Base-by-base conservation (phyloP, 2,329 filamentous ascomycete genomes). In the Colletotrichum lindemuthianum region DNA sequence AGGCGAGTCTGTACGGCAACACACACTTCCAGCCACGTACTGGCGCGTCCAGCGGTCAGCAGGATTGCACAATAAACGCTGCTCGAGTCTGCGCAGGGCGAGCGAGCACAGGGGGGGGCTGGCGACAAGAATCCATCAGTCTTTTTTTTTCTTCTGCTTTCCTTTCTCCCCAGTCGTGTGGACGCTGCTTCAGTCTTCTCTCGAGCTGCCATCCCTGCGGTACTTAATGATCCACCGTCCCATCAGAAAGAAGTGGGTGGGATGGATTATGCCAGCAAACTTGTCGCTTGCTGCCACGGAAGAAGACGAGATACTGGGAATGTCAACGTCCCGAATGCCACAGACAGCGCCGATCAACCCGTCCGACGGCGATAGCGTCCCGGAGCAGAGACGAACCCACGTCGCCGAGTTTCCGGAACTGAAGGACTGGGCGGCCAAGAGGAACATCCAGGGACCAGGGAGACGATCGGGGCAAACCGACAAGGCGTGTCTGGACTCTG, bases 141-240 rank as follows among this genome's bases (percentile, higher is more conserved):
- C 13, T 16, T 54, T 51, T 40, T 53, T 24, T 33, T n/a, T 43
- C 9, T 37, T 34, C 34, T 45, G 9, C 6, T 44, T 33, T 13
- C 47, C 32, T n/a, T 15, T 34, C 37, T 49, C 49, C 33, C 13
- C 16, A 39, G 36, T 34, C 15, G 24, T 24, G 24, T 24, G 24
- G 24, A 24, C 5, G 24, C 24, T 24, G 24, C 24, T 24, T 24
- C 24, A 24, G 4, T 4, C 24, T 24, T 24, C 24, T 24, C 24
- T 24, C 24, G 41, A 47, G 45, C 52, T n/a, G 2, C 16, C 32
- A 59, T 49, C 49, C 48, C 49, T 63, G 37, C 16, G 43, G 4
- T 60, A 54, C 49, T 44, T 58, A 49, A 45, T 13, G 56, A 40
- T 40, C 56, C 60, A 60, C 60, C 11, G 16, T 43, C 56, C 60